Evolutionary conservation across 2,329 filamentous ascomycete species (phyloP).

Genomic region (Malbranchea zuffiana): DNA sequence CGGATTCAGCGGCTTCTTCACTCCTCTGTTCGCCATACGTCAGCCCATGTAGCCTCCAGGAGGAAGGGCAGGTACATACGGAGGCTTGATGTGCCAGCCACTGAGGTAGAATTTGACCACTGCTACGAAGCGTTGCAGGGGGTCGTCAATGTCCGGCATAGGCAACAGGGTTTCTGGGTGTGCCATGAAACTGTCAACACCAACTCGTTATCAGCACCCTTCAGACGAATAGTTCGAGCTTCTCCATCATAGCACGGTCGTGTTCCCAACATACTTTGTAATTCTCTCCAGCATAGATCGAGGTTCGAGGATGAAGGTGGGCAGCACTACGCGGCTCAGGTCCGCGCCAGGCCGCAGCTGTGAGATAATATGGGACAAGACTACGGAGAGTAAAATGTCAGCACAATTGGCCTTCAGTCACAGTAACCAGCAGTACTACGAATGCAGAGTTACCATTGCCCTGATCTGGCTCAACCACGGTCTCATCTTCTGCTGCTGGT

Average conservation of each 20-base stretch:
- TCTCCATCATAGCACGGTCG: neutral
- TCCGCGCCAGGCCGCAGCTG: constrained; percentile 93
- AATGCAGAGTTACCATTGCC: constrained; percentile 61
- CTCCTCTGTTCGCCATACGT: constrained; percentile 50
- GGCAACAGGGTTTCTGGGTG: constrained; percentile 90
- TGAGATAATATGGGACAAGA: constrained; percentile 93
- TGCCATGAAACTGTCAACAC: constrained; percentile 76
- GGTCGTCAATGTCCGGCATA: constrained; percentile 79
- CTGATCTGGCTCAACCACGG: constrained; percentile 79
- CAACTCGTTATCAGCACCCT: constrained; percentile 16
- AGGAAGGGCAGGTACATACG: constrained; percentile 49
- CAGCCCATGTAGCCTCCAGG: neutral
- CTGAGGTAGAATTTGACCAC: constrained; percentile 98
- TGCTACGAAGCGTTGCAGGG: constrained; percentile 76
- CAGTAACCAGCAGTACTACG: too few relatives aligned
- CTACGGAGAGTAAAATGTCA: constrained; percentile 37
- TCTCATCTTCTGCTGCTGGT: constrained; percentile 57
- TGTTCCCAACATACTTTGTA: constrained; percentile 62
- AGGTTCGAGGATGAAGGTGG: constrained; percentile 95
- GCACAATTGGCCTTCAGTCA: constrained; percentile 2
- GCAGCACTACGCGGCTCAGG: constrained; percentile 82
- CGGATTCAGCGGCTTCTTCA: constrained; percentile 96
- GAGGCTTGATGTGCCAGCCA: constrained; percentile 97
- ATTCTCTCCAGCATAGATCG: constrained; percentile 97
- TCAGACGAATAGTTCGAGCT: neutral